phyloP scores from a whole-genome alignment of 805 yeast genomes.

The Hanseniaspora nectarophila region DNA sequence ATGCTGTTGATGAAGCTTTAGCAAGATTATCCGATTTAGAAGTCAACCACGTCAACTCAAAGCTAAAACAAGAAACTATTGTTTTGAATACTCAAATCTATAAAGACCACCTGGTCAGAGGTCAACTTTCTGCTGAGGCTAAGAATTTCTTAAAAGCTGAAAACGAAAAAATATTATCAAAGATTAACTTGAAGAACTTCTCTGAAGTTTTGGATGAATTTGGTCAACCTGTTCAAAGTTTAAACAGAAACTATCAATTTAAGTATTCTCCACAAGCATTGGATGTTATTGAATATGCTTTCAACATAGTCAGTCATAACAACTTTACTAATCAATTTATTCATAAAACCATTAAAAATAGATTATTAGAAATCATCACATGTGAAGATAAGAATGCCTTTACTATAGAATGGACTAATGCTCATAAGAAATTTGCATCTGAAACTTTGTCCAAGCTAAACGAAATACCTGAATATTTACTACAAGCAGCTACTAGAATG shows the following conservation, averaged over 20 bases:
- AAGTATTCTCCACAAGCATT: constrained; percentile 47
- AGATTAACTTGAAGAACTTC: constrained; percentile 37
- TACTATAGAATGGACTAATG: constrained; percentile 36
- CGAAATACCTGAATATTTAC: constrained; percentile 65
- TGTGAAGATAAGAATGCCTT: constrained; percentile 25
- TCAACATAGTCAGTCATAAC: constrained; percentile 25
- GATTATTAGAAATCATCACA: background rate
- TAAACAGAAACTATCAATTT: constrained; percentile 38
- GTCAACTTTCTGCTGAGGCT: constrained; percentile 15
- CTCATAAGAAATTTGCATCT: constrained; percentile 55
- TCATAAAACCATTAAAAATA: constrained; percentile 1
- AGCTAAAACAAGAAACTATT: constrained; percentile 26
- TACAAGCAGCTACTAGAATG: constrained; percentile 59
- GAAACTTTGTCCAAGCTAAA: constrained; percentile 44
- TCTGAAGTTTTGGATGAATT: constrained; percentile 63
- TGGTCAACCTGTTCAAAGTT: constrained; percentile 50
- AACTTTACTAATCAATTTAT: constrained; percentile 30
- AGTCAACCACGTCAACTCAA: constrained; percentile 17
- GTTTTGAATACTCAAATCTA: constrained; percentile 16
- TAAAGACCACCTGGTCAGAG: constrained; percentile 18
- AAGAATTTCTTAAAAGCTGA: constrained; percentile 31
- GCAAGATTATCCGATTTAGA: constrained; percentile 55
- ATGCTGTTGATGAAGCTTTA: constrained; percentile 48
- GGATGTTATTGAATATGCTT: constrained; percentile 55
- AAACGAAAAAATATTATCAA: constrained; percentile 8